Evolutionary conservation across 352 stramenopile genomes (phyloP), one percentile per base, ranked within the genome.

Genomic region (Globisporangium takayamanum): DNA sequence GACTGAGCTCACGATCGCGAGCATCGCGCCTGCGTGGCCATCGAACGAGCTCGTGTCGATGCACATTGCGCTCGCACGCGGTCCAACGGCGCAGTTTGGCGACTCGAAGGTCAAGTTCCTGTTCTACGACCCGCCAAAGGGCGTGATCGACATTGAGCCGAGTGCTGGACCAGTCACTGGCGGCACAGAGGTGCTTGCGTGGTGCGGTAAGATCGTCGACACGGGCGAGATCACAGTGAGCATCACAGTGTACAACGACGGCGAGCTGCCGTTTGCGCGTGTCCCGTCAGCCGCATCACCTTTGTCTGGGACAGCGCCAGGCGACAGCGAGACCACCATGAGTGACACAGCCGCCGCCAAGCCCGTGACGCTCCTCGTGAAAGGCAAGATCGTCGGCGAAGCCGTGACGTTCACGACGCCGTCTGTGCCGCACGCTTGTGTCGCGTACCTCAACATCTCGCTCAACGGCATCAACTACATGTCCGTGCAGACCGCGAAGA

Each of bases 381-480:
- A 70, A 57, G 80, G 77, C 20, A 76, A 70, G 52, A 87, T 88
- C 44, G 68, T 87, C 3, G 77, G 80, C 6, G 80, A 87, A 45
- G 74, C 80, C 0, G 76, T 90, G 22, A 62, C 64, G 2, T 90
- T 90, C 52, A 47, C 74, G 11, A 64, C 71, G 0, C 80, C 80
- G 2, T 12, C 65, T 14, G 79, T 88, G 7, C 60, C 56, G 3
- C 58, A 54, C 3, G 64, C 69, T 3, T 80, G 76, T 16, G 61
- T 73, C 0, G 80, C 76, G 1, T 71, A 76, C 33, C 47, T 90
- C 30, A 87, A 80, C 51, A 87, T 90, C 53, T 78, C 77, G 0
- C 61, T 90, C 39, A 87, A 90, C n/a, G 80, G 78, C 0, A 90
- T 90, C 46, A 82, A 88, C 62, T 89, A 88, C 60, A 90, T 76